Base-by-base conservation (phyloP, 2,329 filamentous ascomycete species). In the Atkinsonella texensis region DNA sequence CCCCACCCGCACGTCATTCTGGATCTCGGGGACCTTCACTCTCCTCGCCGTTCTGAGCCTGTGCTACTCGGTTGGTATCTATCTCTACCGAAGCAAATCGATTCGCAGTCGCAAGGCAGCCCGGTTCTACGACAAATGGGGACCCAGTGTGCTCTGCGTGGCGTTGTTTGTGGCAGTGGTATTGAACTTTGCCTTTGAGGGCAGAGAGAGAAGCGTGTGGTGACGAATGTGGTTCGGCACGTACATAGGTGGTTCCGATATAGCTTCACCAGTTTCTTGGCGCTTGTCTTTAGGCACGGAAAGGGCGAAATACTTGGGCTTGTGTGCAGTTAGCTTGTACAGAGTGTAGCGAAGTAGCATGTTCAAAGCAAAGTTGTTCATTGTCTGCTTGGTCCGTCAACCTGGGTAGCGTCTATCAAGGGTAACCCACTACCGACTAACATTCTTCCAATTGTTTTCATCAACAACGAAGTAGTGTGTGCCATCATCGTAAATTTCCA, bases 71-170 rank as follows among this genome's bases (percentile, higher is more conserved):
- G 82, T 95, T 41, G 79, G 76, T 46, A 80, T 95, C 50, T 98
- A 96, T 65, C 72, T 95, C 20, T 95, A 93, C 80, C 81, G 93
- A 52, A 90, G 93, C 58, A 75, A 80, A 56, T 88, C 88, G 55
- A 97, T 97, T 63, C 80, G 88, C 57, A 83, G 84, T 59, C 77
- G 91, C 49, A 83, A 83, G 56, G 88, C 86, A n/a, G 89, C 91
- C 41, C 85, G 83, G 60, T 98, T 93, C 68, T 93, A 97, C 66
- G 93, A 98, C 66, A 84, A 81, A 59, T 86, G 83, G 76, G 93
- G 93, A 0, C 91, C 93, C 0, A 89, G 77, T 4, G 70, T 83
- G 20, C 75, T 98, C 33, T 95, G 89, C 59, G 61, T 76, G 9
- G 79, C 86, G 2, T 67, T 97, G 50, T 78, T 96, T 42, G 70